Evolutionary conservation across 371 early-diverging fungal species (phyloP), one percentile per base, ranked within the genome.

Genomic region (Neoconidiobolus thromboides): DNA sequence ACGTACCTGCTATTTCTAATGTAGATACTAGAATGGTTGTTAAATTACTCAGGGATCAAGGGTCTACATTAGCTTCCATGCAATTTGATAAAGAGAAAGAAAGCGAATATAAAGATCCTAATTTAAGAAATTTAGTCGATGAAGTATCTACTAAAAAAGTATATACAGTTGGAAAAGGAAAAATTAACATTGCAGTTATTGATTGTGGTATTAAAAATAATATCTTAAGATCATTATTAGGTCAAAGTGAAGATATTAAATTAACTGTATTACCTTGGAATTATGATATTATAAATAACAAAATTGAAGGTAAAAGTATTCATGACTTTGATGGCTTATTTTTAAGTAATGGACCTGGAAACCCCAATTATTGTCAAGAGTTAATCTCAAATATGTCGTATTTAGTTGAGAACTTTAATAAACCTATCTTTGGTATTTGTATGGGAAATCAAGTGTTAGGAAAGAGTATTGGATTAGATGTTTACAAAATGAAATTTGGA

Each of bases 391-490:
- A 86, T 73, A 65, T 95, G 59, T 77, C 77, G 38, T 65, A 65
- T 0, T 82, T 85, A 37, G 75, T 82, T 46, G 66, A 72, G 9
- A 66, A 71, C 14, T 78, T 70, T 15, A 69, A 86, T 60, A 83
- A 80, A 61, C 96, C 96, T 47, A 88, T 95, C 63, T 93, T 93
- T 68, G 96, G 96, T 60, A 95, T 95, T 68, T 95, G 96, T 75
- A 92, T 95, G 92, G 96, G 96, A 61, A 87, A 93, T 70, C 84
- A 85, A 64, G 64, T 95, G 39, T 73, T 95, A 62, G 93, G 91
- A 48, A 74, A 89, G 73, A 93, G 94, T 2, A 89, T 89, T 41
- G 94, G 93, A 39, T 68, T 86, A 58, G 65, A 79, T 37, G 77
- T 81, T 0, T 89, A 89, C 80, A 95, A 95, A 76, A 71, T 95